phyloP scores from a whole-genome alignment of 1,139 yeast species.

The Scheffersomyces titani region DNA sequence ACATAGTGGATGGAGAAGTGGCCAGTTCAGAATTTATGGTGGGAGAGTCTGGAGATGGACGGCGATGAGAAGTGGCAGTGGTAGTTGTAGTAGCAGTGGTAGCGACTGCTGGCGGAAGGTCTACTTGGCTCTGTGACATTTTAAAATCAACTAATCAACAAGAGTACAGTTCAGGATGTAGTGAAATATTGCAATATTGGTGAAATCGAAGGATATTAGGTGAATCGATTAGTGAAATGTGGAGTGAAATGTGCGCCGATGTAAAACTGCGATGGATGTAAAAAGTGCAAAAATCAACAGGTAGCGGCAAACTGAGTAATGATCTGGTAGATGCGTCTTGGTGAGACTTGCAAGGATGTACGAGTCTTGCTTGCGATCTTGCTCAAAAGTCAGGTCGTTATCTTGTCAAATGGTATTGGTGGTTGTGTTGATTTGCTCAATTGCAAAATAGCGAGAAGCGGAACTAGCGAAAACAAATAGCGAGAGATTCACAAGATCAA shows the following conservation, averaged over 20 bases:
- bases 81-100: slow-evolving; percentile 2
- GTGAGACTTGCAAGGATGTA: neutral
- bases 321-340: neutral
- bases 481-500: neutral
- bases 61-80: neutral
- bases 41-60: slow-evolving; percentile 3
- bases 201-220: too few relatives aligned
- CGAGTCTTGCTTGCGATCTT: neutral
- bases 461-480: neutral
- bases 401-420: neutral
- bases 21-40: slow-evolving; percentile 1
- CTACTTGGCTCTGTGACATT: slow-evolving; percentile 22
- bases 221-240: neutral
- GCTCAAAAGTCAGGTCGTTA: neutral
- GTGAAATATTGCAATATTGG: neutral
- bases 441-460: too few relatives aligned
- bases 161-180: too few relatives aligned
- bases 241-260: neutral
- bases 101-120: slow-evolving; percentile 12
- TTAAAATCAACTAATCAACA: too few relatives aligned
- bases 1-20: neutral
- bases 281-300: neutral
- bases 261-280: neutral
- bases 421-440: neutral
- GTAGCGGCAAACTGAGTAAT: neutral